Conservation (phyloP, 2,329 filamentous ascomycete genomes). For the Keithomyces neogunnii region DNA sequence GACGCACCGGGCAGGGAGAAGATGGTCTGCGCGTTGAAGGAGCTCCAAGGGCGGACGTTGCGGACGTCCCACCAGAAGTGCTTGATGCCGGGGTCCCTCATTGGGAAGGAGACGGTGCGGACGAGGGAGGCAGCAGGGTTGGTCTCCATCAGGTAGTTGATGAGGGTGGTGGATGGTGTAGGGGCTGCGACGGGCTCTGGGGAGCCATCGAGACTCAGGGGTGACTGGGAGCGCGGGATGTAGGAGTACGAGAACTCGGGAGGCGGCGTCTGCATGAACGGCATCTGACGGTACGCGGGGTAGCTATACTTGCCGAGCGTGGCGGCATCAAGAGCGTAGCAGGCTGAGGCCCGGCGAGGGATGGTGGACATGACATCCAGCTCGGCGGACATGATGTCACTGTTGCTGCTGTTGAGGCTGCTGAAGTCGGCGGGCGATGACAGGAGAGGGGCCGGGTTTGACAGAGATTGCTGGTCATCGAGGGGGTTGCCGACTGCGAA, state of each 20-base stretch:
- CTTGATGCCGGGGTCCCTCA: constrained; percentile 59
- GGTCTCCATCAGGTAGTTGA: constrained; percentile 67
- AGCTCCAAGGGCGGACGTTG: constrained; percentile 74
- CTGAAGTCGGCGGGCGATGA: constrained; percentile 56
- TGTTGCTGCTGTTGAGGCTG: constrained; percentile 22
- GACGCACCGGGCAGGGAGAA: constrained; percentile 64
- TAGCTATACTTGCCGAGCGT: constrained; percentile 66
- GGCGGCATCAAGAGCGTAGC: constrained; percentile 57
- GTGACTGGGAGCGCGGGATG: constrained; percentile 36
- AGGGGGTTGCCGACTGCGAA: constrained; percentile 14
- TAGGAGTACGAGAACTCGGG: constrained; percentile 38
- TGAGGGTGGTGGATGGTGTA: constrained; percentile 54
- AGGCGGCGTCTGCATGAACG: constrained; percentile 26
- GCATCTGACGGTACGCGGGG: constrained; percentile 75
- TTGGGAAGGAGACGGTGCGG: constrained; percentile 63
- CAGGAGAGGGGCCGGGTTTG: constrained; percentile 41
- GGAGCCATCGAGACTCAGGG: constrained; percentile 30
- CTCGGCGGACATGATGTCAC: constrained; percentile 7
- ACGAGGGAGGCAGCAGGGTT: constrained; percentile 81
- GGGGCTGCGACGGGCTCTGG: constrained; percentile 31
- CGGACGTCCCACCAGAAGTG: constrained; percentile 97
- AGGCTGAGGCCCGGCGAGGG: constrained; percentile 49
- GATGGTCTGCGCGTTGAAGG: constrained; percentile 68
- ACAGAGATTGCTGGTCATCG: constrained; percentile 14
- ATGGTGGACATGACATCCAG: constrained; percentile 5